Evolutionary conservation across 306 rosid genomes (phyloP).

Genomic region (Corylus avellana): DNA sequence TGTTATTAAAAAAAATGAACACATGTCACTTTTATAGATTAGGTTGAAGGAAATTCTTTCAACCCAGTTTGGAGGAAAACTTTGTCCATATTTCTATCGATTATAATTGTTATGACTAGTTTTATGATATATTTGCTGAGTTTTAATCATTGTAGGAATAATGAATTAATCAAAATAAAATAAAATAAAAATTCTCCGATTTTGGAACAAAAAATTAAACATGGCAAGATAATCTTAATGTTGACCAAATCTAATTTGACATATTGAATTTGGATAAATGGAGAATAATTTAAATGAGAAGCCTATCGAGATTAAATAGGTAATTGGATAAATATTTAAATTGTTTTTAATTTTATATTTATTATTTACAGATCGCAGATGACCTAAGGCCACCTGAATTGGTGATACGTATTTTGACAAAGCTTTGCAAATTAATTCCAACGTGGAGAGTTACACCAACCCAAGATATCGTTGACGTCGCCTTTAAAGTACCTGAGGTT

Average conservation of each 20-base stretch:
- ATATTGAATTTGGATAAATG: background rate
- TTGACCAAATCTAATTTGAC: conserved; percentile 18
- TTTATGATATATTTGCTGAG: too few relatives aligned
- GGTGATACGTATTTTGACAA: conserved; percentile 38
- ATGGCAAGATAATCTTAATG: background rate
- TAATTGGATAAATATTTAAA: background rate
- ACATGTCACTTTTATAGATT: too few relatives aligned
- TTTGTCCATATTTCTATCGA: too few relatives aligned
- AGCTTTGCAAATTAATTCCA: conserved; percentile 60
- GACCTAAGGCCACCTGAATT: conserved; percentile 56
- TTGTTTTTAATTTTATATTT: background rate
- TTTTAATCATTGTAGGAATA: too few relatives aligned
- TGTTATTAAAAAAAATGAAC: too few relatives aligned
- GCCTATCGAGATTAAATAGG: background rate
- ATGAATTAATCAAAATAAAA: too few relatives aligned
- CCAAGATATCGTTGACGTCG: conserved; percentile 59
- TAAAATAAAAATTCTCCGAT: too few relatives aligned
- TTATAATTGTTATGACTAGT: too few relatives aligned
- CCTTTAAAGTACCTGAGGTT: conserved; percentile 63
- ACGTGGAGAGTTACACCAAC: conserved; percentile 75
- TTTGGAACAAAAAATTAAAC: too few relatives aligned
- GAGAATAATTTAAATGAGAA: background rate
- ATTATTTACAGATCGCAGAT: conserved; percentile 64
- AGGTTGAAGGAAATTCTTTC: too few relatives aligned
- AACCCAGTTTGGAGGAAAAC: too few relatives aligned